phyloP scores from a whole-genome alignment of 495 filamentous ascomycete genomes.

The Xylaria scruposa region DNA sequence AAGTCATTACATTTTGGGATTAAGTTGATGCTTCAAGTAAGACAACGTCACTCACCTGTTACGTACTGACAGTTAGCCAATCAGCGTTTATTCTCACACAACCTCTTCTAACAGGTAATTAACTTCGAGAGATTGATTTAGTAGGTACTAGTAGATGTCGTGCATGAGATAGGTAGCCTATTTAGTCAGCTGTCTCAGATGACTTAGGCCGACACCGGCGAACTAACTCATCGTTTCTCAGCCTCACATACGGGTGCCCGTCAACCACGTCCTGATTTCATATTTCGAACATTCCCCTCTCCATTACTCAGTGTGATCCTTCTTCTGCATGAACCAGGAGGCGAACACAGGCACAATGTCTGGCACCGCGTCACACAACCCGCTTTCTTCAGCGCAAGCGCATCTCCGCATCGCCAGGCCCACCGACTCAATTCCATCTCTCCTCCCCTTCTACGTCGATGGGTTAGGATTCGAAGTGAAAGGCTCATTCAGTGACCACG shows the following conservation, averaged over 20 bases:
- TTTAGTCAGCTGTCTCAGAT: neutral
- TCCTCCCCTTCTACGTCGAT: slow-evolving; percentile 44
- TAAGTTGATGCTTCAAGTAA: neutral
- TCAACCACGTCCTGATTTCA: neutral
- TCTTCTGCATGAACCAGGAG: neutral
- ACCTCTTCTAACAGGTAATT: neutral
- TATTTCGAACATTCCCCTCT: neutral
- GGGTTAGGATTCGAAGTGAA: slow-evolving; percentile 42
- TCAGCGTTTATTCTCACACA: neutral
- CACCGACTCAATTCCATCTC: slow-evolving; percentile 39
- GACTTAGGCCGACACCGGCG: neutral
- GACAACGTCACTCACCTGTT: neutral
- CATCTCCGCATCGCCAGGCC: slow-evolving; percentile 45
- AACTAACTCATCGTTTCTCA: neutral
- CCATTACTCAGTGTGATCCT: neutral
- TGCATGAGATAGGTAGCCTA: neutral
- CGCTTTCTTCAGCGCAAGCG: slow-evolving; percentile 24
- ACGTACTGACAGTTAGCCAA: neutral
- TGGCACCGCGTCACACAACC: neutral
- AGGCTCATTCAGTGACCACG: slow-evolving; percentile 36
- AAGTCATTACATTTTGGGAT: neutral
- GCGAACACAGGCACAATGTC: neutral
- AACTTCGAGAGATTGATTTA: neutral
- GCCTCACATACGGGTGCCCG: neutral
- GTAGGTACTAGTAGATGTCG: neutral